phyloP scores from a whole-genome alignment of 2,329 filamentous ascomycete genomes.

The Fusarium sp. region DNA sequence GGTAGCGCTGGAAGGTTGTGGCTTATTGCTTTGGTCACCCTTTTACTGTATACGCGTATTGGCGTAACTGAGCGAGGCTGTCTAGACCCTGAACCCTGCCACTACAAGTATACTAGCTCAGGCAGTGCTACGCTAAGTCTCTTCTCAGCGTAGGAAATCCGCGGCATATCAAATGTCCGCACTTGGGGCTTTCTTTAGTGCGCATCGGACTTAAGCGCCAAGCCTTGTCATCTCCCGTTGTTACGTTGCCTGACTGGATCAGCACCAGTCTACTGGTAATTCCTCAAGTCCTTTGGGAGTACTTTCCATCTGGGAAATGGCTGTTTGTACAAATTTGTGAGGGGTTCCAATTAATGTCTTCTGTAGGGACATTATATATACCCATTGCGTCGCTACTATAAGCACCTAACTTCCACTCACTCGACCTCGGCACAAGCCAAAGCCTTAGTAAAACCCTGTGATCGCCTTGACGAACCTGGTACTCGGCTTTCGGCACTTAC shows the following conservation, averaged over 20 bases:
- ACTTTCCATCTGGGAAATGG: accelerated
- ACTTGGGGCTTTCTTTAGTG: neutral
- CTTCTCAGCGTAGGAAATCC: neutral
- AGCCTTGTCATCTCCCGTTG: neutral
- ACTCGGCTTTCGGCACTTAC: neutral
- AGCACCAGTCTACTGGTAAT: neutral
- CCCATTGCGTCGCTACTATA: too few relatives aligned
- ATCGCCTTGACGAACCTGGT: neutral
- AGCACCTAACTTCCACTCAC: neutral
- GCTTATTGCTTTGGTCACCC: neutral
- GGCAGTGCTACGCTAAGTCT: neutral
- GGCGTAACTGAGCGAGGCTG: neutral
- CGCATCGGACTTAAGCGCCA: neutral
- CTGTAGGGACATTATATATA: neutral
- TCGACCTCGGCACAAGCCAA: neutral
- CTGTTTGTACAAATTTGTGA: neutral
- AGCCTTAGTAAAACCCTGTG: neutral
- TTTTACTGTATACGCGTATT: neutral
- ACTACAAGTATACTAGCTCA: neutral
- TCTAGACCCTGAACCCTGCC: neutral
- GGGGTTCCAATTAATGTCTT: neutral
- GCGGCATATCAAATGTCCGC: neutral
- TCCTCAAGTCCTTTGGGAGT: neutral
- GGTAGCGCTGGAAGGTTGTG: neutral
- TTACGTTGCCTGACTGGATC: neutral